A percentile compares a stretch with the other conserved stretches of the same genome.
Conservation (phyloP, 2,329 filamentous ascomycete species). For the Dactylella cylindrospora region DNA sequence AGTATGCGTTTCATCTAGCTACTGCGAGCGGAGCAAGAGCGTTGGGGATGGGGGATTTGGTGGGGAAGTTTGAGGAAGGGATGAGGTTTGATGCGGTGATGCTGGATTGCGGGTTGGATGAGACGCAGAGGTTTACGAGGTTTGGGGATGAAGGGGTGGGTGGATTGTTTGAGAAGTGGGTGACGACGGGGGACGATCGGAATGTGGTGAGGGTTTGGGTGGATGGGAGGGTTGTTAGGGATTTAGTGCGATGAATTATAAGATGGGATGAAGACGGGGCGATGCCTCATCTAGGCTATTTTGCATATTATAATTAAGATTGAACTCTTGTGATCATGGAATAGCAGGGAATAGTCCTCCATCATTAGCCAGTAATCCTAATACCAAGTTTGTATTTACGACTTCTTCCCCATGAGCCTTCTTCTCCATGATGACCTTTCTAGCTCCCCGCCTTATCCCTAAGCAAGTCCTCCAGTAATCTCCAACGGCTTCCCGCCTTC, state of each 20-base stretch:
- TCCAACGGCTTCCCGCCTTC: conserved; percentile 46
- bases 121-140: conserved; percentile 23
- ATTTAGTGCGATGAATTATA: no score
- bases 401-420: no score
- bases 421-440: no score
- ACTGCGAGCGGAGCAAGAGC: conserved; percentile 46
- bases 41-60: conserved; percentile 43
- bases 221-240: conserved; percentile 33
- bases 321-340: no score
- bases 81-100: conserved; percentile 47
- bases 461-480: conserved; percentile 43
- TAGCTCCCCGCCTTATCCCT: no score
- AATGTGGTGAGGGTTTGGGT: conserved; percentile 47
- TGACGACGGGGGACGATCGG: conserved; percentile 36
- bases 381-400: no score
- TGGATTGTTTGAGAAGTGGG: conserved; percentile 45
- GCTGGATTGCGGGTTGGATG: conserved; percentile 41
- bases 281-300: no score
- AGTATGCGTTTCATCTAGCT: conserved; percentile 46
- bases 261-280: no score
- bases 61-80: conserved; percentile 47
- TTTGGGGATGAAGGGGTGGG: conserved; percentile 28
- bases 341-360: no score
- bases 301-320: no score
- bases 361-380: no score